Conservation (phyloP, 371 early-diverging fungal species). For the Haplosporangium sp. region DNA sequence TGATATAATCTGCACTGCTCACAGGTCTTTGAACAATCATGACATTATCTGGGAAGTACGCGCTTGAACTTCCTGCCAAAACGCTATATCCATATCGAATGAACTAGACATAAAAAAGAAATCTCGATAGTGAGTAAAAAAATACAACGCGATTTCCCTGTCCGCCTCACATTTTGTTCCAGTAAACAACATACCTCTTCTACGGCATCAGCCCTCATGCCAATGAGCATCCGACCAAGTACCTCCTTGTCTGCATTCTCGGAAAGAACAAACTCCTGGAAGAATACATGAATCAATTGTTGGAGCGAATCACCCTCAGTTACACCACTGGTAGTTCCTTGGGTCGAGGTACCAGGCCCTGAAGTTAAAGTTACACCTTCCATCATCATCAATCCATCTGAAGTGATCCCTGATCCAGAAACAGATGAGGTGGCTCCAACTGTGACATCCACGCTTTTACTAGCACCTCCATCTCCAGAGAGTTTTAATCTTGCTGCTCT, state of each 20-base stretch:
- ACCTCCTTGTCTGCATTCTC: conserved; percentile 57
- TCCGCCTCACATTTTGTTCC: no score
- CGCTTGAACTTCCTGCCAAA: conserved; percentile 23
- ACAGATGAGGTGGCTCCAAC: neutral
- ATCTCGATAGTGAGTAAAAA: no score
- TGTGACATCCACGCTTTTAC: conserved; percentile 4
- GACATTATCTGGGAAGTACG: conserved; percentile 62
- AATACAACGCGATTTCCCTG: neutral
- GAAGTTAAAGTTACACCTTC: conserved; percentile 38
- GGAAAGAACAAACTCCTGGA: conserved; percentile 64
- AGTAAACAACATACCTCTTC: conserved; percentile 33
- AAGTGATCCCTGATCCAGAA: neutral
- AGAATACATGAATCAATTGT: conserved; percentile 66
- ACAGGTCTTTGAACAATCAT: conserved; percentile 55
- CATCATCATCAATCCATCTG: conserved; percentile 43
- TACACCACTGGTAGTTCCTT: neutral
- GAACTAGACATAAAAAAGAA: conserved; percentile 23
- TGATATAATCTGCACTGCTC: conserved; percentile 43
- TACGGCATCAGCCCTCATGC: conserved; percentile 44
- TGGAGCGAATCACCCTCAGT: conserved; percentile 55
- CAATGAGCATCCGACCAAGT: conserved; percentile 49
- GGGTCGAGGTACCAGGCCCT: conserved; percentile 1
- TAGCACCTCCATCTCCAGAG: neutral
- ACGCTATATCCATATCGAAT: conserved; percentile 52
- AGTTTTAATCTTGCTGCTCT: conserved; percentile 22